Evolutionary conservation across 306 rosid genomes (phyloP), one percentile per base, ranked within the genome.

Genomic region (Betula pendula): DNA sequence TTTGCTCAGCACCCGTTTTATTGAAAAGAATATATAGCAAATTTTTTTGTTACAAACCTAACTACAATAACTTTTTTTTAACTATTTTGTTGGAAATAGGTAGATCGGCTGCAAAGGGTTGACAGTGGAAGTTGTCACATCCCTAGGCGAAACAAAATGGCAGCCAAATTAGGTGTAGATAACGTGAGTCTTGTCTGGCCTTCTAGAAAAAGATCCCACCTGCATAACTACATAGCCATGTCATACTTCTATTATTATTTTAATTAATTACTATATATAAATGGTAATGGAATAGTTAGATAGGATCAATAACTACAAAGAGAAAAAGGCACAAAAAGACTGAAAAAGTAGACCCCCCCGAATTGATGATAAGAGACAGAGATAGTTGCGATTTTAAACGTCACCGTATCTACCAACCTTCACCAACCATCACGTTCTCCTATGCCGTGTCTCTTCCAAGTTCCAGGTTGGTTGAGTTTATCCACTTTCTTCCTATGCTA

Each of bases 391-490:
- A 10, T 49, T 10, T 70, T 24, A 27, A 24, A 27, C 43, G 58
- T 70, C 74, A 45, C 74, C 31, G 9, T n/a, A 4, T 25, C 59
- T 70, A 70, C 59, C 74, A 16, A 70, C 59, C 59, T 16, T 70
- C 27, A 70, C 74, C 74, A 70, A 48, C 44, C 43, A 17, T 17
- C 1, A 0, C 6, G 0, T 47, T 3, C 24, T 49, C 59, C 14
- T 17, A 16, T 25, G 59, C 14, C 15, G 25, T 48, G 74, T 49
- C 74, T 9, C 29, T 48, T 27, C 74, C 74, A 27, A 14, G 16
- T 12, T 25, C 25, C 42, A 70, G 48, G 44, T 47, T 8, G 42
- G 15, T 7, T 29, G 29, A 31, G 48, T 38, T 19, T 65, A 38
- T 65, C 70, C 56, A 8, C 58, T 67, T 3, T 40, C 14, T 15